Percentiles rank a stretch among this genome's conserved stretches.
phyloP scores from a whole-genome alignment of 2,329 filamentous ascomycete genomes.

The Aspergillus ustus region DNA sequence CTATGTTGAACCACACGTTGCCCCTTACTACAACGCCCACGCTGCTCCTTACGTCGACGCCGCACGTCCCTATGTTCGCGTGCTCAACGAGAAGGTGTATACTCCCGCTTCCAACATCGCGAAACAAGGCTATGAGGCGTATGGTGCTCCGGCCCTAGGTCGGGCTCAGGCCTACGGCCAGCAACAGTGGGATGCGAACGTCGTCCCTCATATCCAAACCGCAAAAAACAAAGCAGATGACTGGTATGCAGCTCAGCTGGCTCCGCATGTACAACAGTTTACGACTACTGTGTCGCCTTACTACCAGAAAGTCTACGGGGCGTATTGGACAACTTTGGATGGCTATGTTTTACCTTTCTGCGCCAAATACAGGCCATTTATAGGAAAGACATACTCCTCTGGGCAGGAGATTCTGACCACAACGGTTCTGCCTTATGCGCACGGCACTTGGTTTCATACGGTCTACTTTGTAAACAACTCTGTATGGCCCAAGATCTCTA shows the following conservation, averaged over 20 bases:
- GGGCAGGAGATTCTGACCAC: slow-evolving; percentile 69
- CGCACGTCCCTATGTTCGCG: slow-evolving; percentile 71
- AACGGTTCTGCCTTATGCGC: slow-evolving; percentile 73
- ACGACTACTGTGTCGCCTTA: slow-evolving; percentile 69
- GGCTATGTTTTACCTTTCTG: slow-evolving; percentile 76
- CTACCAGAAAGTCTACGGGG: slow-evolving; percentile 73
- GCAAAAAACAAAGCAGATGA: slow-evolving; percentile 64
- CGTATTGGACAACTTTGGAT: slow-evolving; percentile 26
- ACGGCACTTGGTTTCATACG: slow-evolving; percentile 71
- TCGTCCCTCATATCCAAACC: slow-evolving; percentile 74
- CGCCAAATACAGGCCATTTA: slow-evolving; percentile 73
- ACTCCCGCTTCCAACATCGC: slow-evolving; percentile 69
- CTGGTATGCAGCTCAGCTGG: slow-evolving; percentile 73
- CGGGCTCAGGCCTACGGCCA: slow-evolving; percentile 69
- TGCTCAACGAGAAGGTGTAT: slow-evolving; percentile 65
- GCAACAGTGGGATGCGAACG: slow-evolving; percentile 76
- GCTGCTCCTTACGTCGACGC: slow-evolving; percentile 80
- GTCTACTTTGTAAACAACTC: slow-evolving; percentile 74
- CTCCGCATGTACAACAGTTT: slow-evolving; percentile 72
- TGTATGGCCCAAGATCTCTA: slow-evolving; percentile 79
- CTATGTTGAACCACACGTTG: slow-evolving; percentile 73
- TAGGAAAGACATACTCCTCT: slow-evolving; percentile 68
- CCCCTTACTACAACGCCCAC: slow-evolving; percentile 85
- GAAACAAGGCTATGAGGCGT: slow-evolving; percentile 64
- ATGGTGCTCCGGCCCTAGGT: slow-evolving; percentile 74